A percentile compares a stretch with the other conserved stretches of the same genome.
Evolutionary conservation across 2,329 filamentous ascomycete species (phyloP).

Genomic region (Penicillium sp.): DNA sequence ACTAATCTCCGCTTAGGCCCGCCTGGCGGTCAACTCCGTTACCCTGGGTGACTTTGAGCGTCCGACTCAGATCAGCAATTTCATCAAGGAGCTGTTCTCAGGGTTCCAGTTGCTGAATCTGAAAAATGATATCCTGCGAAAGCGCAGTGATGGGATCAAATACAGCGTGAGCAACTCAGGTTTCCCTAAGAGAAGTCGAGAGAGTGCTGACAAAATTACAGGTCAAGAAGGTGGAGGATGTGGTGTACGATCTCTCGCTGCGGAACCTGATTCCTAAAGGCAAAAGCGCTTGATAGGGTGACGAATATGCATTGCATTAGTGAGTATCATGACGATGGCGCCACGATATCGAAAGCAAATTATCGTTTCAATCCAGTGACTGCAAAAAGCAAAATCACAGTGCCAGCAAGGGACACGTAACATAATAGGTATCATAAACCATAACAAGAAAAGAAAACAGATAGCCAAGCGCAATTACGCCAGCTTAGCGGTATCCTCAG

Average conservation of each 20-base stretch:
- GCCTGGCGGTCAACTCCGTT: constrained; percentile 91
- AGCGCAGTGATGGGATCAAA: constrained; percentile 90
- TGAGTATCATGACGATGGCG: constrained; percentile 10
- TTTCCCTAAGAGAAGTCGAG: too few relatives aligned
- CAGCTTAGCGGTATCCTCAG: constrained; percentile 30
- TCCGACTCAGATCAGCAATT: constrained; percentile 84
- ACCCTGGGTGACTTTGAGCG: constrained; percentile 86
- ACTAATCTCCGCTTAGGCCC: constrained; percentile 55
- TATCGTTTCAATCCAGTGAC: neutral
- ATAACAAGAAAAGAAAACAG: constrained; percentile 6
- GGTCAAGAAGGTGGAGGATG: constrained; percentile 97
- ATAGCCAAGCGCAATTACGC: constrained; percentile 19
- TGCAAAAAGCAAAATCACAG: constrained; percentile 1
- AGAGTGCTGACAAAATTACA: constrained; percentile 30
- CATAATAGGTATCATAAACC: constrained; percentile 16
- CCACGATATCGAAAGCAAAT: neutral
- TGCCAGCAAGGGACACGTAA: neutral
- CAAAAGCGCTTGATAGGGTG: constrained; percentile 21
- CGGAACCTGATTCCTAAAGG: constrained; percentile 74
- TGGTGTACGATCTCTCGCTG: constrained; percentile 92
- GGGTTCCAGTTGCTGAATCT: constrained; percentile 97
- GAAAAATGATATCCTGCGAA: constrained; percentile 90
- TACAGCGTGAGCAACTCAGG: constrained; percentile 64
- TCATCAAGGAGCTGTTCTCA: constrained; percentile 93
- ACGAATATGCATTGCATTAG: neutral